phyloP scores from a whole-genome alignment of 805 yeast genomes.

The Suhomyces sp. region DNA sequence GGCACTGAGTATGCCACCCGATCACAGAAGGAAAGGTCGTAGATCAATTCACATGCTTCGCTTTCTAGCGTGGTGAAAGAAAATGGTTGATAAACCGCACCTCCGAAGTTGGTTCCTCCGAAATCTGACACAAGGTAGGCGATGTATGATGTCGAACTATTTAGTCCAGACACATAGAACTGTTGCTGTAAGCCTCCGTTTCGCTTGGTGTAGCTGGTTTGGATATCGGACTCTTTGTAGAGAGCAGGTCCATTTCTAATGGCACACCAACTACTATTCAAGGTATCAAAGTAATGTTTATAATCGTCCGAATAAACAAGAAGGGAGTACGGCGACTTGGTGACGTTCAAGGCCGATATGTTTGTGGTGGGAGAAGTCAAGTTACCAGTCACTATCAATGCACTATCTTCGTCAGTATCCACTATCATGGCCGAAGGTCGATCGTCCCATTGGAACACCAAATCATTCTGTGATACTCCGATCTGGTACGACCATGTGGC shows the following conservation, averaged over 20 bases:
- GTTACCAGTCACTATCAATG: slow-evolving; percentile 62
- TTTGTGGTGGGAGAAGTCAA: slow-evolving; percentile 23
- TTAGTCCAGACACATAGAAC: slow-evolving; percentile 60
- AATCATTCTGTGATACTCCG: slow-evolving; percentile 61
- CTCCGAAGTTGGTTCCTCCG: slow-evolving; percentile 48
- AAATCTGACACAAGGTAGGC: slow-evolving; percentile 62
- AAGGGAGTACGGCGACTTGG: slow-evolving; percentile 35
- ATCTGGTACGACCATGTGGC: slow-evolving; percentile 62
- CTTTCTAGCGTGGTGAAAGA: slow-evolving; percentile 54
- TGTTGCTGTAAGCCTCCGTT: slow-evolving; percentile 56
- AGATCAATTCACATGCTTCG: slow-evolving; percentile 69
- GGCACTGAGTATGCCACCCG: slow-evolving; percentile 91
- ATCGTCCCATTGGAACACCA: slow-evolving; percentile 70
- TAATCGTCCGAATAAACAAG: slow-evolving; percentile 48
- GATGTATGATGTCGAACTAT: slow-evolving; percentile 57
- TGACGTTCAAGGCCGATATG: slow-evolving; percentile 17
- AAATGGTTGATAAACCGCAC: slow-evolving; percentile 58
- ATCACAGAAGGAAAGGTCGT: slow-evolving; percentile 71
- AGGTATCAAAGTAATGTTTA: slow-evolving; percentile 30
- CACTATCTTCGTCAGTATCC: slow-evolving; percentile 70
- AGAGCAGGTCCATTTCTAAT: slow-evolving; percentile 52
- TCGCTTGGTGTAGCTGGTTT: slow-evolving; percentile 41
- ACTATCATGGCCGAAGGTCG: slow-evolving; percentile 54
- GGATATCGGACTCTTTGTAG: slow-evolving; percentile 18
- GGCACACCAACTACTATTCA: slow-evolving; percentile 72